Evolutionary conservation across 129 eudicot species (phyloP), one percentile per base, ranked within the genome.

Genomic region (Escallonia rubra): DNA sequence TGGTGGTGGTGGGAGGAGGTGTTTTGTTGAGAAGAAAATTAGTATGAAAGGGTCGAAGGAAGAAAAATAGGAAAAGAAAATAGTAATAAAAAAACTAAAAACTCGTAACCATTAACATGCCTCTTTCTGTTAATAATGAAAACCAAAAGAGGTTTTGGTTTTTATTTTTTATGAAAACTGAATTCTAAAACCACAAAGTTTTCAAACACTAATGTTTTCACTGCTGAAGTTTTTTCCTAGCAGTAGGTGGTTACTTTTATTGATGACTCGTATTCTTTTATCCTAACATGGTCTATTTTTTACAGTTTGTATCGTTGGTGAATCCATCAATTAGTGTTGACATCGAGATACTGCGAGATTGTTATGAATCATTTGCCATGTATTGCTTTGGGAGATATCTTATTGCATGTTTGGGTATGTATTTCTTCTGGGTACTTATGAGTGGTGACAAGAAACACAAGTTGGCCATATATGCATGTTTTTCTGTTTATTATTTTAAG

Each of bases 301-400:
- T 71, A 85, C 97, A 94, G 99, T 94, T 87, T 79, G 79, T 87
- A 55, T 94, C 97, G 40, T 60, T 94, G 80, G 76, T 87, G 75
- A 81, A 85, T 72, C 99, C 99, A 53, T 64, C 88, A 8, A 87
- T 94, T 66, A 87, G 97, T 66, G 96, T 94, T 77, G 85, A 82
- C 65, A 81, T 90, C 52, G 97, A 73, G 79, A 94, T 94, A 62
- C 82, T 90, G 23, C 89, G 99, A 57, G 97, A 94, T 76, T 85
- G 96, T 84, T 94, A 94, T 68, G 99, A 94, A 82, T 82, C 99
- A 66, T 94, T 94, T 81, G 99, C 99, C 6, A 94, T 94, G 99
- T 94, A 94, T 74, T 94, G 97, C 81, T 94, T 94, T 80, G 97
- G 97, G 70, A 94, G 99, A 79, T 94, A 94, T 72, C 96, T 94